Evolutionary conservation across 805 yeast species (phyloP).

Genomic region (Priceomyces medius): DNA sequence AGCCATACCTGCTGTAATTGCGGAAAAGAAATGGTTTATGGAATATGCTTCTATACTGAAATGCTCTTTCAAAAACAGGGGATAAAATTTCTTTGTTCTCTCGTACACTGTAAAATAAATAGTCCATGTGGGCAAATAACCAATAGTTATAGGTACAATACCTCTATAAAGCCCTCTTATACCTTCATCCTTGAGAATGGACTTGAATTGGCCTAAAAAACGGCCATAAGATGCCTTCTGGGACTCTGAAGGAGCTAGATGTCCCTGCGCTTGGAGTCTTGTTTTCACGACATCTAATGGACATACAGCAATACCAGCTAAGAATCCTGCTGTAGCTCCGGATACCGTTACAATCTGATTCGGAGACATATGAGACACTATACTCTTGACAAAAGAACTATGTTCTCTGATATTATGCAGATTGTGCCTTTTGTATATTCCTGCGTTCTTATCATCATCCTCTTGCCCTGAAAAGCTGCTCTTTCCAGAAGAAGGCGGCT

Average conservation of each 20-base stretch:
- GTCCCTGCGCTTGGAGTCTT: slow-evolving; percentile 88
- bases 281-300: slow-evolving; percentile 97
- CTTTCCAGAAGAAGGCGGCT: not conserved
- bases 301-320: slow-evolving; percentile 87
- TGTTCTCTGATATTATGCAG: slow-evolving; percentile 11
- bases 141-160: slow-evolving; percentile 84
- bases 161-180: slow-evolving; percentile 84
- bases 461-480: not conserved
- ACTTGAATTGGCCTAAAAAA: slow-evolving; percentile 57
- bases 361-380: slow-evolving; percentile 30
- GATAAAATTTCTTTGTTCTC: slow-evolving; percentile 59
- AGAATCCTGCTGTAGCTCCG: slow-evolving; percentile 92
- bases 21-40: slow-evolving; percentile 51
- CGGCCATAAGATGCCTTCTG: slow-evolving; percentile 42
- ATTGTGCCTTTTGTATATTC: not conserved
- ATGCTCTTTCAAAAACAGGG: slow-evolving; percentile 32
- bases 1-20: slow-evolving; percentile 84
- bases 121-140: slow-evolving; percentile 98
- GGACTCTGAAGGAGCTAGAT: slow-evolving; percentile 17
- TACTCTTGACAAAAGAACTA: slow-evolving; percentile 15
- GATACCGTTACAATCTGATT: slow-evolving; percentile 71
- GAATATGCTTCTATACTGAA: slow-evolving; percentile 24
- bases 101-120: slow-evolving; percentile 92
- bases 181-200: slow-evolving; percentile 78
- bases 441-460: not conserved